Conservation (phyloP, 2,329 filamentous ascomycete species). For the Aspergillus unguis region DNA sequence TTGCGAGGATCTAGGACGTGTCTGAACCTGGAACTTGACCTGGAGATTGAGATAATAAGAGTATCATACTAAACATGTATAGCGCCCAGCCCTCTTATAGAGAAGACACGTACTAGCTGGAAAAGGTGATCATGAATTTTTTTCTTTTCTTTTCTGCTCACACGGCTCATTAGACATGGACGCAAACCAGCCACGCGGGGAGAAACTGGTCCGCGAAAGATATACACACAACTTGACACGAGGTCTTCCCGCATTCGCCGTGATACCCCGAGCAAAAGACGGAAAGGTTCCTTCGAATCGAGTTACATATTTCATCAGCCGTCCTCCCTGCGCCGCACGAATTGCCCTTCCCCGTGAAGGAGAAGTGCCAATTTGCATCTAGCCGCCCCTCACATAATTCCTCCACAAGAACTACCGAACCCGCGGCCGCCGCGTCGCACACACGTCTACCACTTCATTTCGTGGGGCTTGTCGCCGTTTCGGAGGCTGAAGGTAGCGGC, state of each 20-base stretch:
- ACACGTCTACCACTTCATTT: slow-evolving; percentile 94
- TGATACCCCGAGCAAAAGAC: slow-evolving; percentile 33
- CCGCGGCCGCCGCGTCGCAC: slow-evolving; percentile 36
- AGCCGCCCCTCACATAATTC: slow-evolving; percentile 37
- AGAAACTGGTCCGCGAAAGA: slow-evolving; percentile 25
- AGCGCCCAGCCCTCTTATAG: slow-evolving; percentile 26
- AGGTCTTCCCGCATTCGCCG: slow-evolving; percentile 30
- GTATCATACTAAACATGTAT: slow-evolving; percentile 36
- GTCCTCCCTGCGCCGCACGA: slow-evolving; percentile 30
- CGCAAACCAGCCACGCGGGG: slow-evolving; percentile 34
- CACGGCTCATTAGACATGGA: slow-evolving; percentile 21
- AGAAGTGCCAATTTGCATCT: slow-evolving; percentile 34
- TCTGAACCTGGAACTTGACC: slow-evolving; percentile 32
- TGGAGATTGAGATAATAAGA: slow-evolving; percentile 7
- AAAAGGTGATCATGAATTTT: slow-evolving; percentile 36
- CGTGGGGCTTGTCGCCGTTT: slow-evolving; percentile 99
- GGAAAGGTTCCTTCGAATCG: slow-evolving; percentile 30
- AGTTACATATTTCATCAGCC: slow-evolving; percentile 43
- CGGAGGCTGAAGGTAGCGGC: slow-evolving; percentile 95
- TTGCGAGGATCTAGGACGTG: slow-evolving; percentile 27
- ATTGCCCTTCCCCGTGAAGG: slow-evolving; percentile 18
- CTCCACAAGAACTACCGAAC: slow-evolving; percentile 42
- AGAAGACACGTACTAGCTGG: slow-evolving; percentile 26
- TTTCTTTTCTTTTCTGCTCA: slow-evolving; percentile 36
- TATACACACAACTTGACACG: slow-evolving; percentile 28